Evolutionary conservation across 2,329 filamentous ascomycete genomes (phyloP), one percentile per base, ranked within the genome.

Genomic region (Fusarium agapanthi): DNA sequence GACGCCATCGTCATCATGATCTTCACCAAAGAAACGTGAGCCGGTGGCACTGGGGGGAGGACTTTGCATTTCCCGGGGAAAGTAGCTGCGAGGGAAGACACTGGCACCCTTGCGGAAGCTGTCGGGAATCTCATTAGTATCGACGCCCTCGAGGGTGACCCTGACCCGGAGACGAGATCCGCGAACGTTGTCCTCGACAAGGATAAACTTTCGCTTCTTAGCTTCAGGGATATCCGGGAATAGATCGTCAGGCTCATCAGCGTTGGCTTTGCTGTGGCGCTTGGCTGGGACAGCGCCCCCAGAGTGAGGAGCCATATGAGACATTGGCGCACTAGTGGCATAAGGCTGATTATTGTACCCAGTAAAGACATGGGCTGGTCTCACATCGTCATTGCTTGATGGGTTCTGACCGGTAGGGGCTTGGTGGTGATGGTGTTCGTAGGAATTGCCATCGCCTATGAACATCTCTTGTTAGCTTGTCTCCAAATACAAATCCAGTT

Each of bases 101-200:
- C 93, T 94, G 77, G 95, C 95, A 61, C 89, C 90, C 83, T 95
- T 95, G 74, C 95, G 93, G 84, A 97, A 98, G 22, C 94, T 96
- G 81, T 98, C 95, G 3, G 95, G 95, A 79, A 98, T 97, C 82
- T 98, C 95, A 78, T 95, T 92, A 85, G 96, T 97, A 80, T 98
- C 93, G 76, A 98, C 95, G 48, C 92, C 91, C 79, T 98, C 94
- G n/a, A 99, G 90, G 71, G 93, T 96, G 57, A 98, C 95, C 69
- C 95, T 92, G 50, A 98, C 95, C 22, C 95, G 91, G 4, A 98
- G 91, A 45, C 95, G 90, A 56, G 90, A 92, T 58, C 92, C 92
- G 40, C 94, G 92, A 70, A 95, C 92, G 58, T 90, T 91, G 81
- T 98, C 95, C 74, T 98, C 95, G 34, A 98, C 95, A 15, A 98